A percentile compares a stretch with the other conserved stretches of the same genome.
Conservation (phyloP, 1,139 yeast genomes). For the Sugiyamaella novakii region DNA sequence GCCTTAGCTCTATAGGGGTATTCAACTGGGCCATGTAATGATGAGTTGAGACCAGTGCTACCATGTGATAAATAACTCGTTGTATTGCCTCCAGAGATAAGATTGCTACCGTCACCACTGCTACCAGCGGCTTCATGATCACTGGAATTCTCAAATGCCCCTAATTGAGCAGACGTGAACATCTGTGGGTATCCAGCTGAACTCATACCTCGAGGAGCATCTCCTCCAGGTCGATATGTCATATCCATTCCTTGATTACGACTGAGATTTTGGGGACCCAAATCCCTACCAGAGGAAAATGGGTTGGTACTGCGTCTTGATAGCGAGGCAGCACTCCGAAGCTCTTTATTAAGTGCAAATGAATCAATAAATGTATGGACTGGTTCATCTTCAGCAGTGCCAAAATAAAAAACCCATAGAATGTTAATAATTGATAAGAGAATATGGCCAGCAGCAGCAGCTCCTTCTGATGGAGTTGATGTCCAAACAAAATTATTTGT, state of each 20-base stretch:
- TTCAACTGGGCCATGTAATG: slow-evolving; percentile 44
- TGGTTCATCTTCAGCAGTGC: slow-evolving; percentile 54
- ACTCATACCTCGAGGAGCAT: slow-evolving; percentile 9
- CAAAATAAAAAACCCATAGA: slow-evolving; percentile 82
- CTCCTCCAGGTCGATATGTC: slow-evolving; percentile 21
- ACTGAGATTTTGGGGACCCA: slow-evolving; percentile 21
- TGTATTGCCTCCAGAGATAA: slow-evolving; percentile 25
- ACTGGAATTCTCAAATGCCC: slow-evolving; percentile 58
- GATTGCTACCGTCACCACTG: slow-evolving; percentile 21
- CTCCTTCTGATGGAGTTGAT: slow-evolving; percentile 64
- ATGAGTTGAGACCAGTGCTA: slow-evolving; percentile 18
- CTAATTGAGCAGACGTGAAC: slow-evolving; percentile 56
- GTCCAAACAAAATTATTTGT: slow-evolving; percentile 75
- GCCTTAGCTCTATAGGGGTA: slow-evolving; percentile 89
- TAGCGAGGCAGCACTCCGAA: slow-evolving; percentile 23
- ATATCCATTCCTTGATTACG: slow-evolving; percentile 24
- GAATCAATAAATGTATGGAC: slow-evolving; percentile 84
- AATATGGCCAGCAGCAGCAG: slow-evolving; percentile 93
- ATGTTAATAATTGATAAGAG: slow-evolving; percentile 73
- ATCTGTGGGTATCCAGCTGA: slow-evolving; percentile 46
- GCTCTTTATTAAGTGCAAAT: slow-evolving; percentile 45
- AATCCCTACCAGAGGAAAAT: slow-evolving; percentile 25
- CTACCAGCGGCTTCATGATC: slow-evolving; percentile 25
- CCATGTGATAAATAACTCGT: slow-evolving; percentile 25
- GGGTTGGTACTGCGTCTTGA: slow-evolving; percentile 27